Conservation (phyloP, 805 yeast genomes). For the Saccharomyces kudriavzevii region DNA sequence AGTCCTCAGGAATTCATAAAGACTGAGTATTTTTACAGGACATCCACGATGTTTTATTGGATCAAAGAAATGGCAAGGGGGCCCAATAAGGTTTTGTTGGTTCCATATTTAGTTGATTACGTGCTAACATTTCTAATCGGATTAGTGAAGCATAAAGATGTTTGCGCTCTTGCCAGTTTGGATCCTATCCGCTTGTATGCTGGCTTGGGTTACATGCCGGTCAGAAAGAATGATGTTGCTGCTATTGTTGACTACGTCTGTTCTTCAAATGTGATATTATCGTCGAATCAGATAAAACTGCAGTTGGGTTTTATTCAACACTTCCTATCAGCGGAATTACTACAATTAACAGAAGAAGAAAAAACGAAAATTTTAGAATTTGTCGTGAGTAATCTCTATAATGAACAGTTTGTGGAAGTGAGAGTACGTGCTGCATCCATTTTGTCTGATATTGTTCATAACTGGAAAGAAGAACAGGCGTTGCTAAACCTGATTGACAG, state of each 20-base stretch:
- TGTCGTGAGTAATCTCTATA: slow-evolving; percentile 42
- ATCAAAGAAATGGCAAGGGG: slow-evolving; percentile 46
- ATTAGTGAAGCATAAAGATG: slow-evolving; percentile 64
- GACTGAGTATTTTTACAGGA: slow-evolving; percentile 52
- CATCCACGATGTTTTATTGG: slow-evolving; percentile 60
- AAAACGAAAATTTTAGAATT: slow-evolving; percentile 42
- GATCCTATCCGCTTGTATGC: slow-evolving; percentile 44
- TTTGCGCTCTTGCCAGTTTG: slow-evolving; percentile 60
- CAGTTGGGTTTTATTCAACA: slow-evolving; percentile 64
- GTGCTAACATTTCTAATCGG: slow-evolving; percentile 64
- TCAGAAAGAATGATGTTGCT: slow-evolving; percentile 35
- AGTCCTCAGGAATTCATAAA: slow-evolving; percentile 50
- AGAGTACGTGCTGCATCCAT: slow-evolving; percentile 65
- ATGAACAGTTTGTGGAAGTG: slow-evolving; percentile 62
- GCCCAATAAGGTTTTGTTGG: slow-evolving; percentile 44
- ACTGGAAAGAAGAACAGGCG: slow-evolving; percentile 39
- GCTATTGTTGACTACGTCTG: slow-evolving; percentile 39
- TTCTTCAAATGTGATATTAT: slow-evolving; percentile 31
- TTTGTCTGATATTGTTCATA: slow-evolving; percentile 73
- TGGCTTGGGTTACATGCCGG: slow-evolving; percentile 41
- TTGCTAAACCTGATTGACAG: slow-evolving; percentile 33
- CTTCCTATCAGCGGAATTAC: slow-evolving; percentile 60
- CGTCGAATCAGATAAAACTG: slow-evolving; percentile 56
- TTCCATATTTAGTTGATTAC: slow-evolving; percentile 42
- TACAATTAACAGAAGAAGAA: slow-evolving; percentile 43